Conservation (phyloP, 345 rosid species). For the Hibiscus syriacus region DNA sequence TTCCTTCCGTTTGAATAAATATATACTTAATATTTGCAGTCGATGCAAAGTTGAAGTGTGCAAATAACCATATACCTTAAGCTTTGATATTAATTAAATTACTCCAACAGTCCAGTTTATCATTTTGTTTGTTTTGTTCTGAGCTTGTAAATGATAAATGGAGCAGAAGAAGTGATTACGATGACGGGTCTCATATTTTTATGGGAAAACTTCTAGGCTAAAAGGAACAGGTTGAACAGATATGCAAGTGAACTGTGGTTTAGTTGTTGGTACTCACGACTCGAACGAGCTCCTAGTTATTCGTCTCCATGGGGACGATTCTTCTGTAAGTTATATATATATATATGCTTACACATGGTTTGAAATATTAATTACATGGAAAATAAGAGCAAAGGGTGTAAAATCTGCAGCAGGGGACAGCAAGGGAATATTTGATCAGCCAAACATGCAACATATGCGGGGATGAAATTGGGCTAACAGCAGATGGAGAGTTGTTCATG, state of each 20-base stretch:
- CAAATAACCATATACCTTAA: background rate
- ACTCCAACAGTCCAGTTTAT: background rate
- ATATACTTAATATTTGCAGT: no score
- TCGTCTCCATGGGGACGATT: conserved; percentile 20
- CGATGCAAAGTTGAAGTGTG: no score
- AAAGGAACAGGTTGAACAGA: background rate
- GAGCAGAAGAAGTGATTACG: background rate
- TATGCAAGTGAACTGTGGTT: conserved; percentile 30
- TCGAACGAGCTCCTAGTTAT: conserved; percentile 41
- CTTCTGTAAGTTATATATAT: conserved; percentile 18
- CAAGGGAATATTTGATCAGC: conserved; percentile 20
- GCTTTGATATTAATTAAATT: background rate
- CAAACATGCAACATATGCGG: conserved; percentile 44
- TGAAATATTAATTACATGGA: background rate
- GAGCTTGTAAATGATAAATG: background rate
- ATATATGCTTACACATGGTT: background rate
- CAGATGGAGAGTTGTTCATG: conserved; percentile 38
- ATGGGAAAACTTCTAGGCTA: background rate
- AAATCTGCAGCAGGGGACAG: conserved; percentile 19
- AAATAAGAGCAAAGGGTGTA: background rate
- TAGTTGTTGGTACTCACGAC: conserved; percentile 49
- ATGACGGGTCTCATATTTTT: background rate
- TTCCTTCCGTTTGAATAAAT: no score
- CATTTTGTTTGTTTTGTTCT: background rate
- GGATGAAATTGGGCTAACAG: conserved; percentile 34